These are phyloP conservation scores for Pharnaceum exiguum DNA, from an alignment of 148 eudicot genomes.

Conservation along the genomic window DNA sequence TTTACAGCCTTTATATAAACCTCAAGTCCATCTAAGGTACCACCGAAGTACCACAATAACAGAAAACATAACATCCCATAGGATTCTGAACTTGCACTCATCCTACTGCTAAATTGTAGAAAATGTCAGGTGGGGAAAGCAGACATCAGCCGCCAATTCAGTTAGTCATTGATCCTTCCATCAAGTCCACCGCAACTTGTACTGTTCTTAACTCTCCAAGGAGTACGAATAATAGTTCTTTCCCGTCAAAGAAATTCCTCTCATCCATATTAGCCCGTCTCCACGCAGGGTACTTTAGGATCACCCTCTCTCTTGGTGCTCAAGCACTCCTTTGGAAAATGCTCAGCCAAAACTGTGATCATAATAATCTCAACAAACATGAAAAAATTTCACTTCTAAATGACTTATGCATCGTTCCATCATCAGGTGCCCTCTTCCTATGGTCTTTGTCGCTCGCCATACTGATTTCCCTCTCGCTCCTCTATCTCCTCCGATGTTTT, in stretches of 20 bases:
- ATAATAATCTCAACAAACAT: not conserved
- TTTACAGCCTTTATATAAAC: too few species aligned
- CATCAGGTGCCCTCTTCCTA: conserved; percentile 21
- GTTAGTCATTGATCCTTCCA: conserved; percentile 22
- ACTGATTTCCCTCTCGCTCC: conserved; percentile 26
- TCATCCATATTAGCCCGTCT: conserved; percentile 30
- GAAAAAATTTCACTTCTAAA: conserved; percentile 9
- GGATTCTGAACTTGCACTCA: too few species aligned
- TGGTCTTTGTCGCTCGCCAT: conserved; percentile 38
- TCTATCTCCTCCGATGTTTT: conserved; percentile 38
- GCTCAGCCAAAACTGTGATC: conserved; percentile 24
- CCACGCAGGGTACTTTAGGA: conserved; percentile 61
- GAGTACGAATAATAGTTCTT: not conserved
- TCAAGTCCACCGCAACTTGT: not conserved
- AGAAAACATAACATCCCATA: too few species aligned
- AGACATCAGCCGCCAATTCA: conserved; percentile 28
- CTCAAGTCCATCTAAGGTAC: too few species aligned
- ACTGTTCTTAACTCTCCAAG: not conserved
- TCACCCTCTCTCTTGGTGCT: conserved; percentile 41
- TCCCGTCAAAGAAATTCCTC: conserved; percentile 3
- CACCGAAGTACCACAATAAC: too few species aligned
- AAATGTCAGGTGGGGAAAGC: conserved; percentile 24
- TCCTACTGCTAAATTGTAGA: too few species aligned
- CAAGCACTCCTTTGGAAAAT: conserved; percentile 49
- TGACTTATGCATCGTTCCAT: conserved; percentile 27